A percentile compares a stretch with the other conserved stretches of the same genome.
Conservation (phyloP, 2,329 filamentous ascomycete genomes). For the Periconia sp. region DNA sequence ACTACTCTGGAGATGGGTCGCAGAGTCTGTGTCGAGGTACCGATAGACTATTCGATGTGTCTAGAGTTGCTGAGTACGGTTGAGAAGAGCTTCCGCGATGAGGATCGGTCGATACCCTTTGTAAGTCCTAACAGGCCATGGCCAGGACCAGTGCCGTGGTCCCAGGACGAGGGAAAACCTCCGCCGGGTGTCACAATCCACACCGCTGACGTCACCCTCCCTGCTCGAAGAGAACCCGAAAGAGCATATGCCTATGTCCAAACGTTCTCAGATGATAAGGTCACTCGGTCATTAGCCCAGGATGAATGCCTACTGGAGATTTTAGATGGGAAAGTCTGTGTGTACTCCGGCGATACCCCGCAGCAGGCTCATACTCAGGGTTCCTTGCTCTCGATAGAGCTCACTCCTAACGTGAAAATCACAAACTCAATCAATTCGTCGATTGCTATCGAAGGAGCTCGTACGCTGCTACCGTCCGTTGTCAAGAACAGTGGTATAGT, state of each 20-base stretch:
- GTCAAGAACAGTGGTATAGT: slow-evolving; percentile 2
- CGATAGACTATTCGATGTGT: slow-evolving; percentile 21
- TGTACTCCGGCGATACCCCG: slow-evolving; percentile 20
- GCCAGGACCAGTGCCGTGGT: slow-evolving; percentile 7
- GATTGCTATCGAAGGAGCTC: slow-evolving; percentile 7
- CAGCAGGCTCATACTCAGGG: slow-evolving; percentile 8
- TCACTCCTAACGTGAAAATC: slow-evolving; percentile 8
- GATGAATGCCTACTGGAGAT: slow-evolving; percentile 25
- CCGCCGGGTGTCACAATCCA: slow-evolving; percentile 12
- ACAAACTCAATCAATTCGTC: slow-evolving; percentile 2
- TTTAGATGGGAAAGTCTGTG: slow-evolving; percentile 17
- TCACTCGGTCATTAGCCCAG: slow-evolving; percentile 16
- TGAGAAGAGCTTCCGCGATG: slow-evolving; percentile 24
- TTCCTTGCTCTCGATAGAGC: slow-evolving; percentile 18
- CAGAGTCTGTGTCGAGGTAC: slow-evolving; percentile 25
- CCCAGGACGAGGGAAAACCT: slow-evolving; percentile 4
- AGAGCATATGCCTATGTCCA: slow-evolving; percentile 23
- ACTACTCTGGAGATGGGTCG: slow-evolving; percentile 16
- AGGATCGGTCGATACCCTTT: slow-evolving; percentile 22
- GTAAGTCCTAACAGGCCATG: slow-evolving; percentile 23
- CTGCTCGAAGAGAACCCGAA: slow-evolving; percentile 12
- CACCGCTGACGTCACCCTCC: slow-evolving; percentile 11
- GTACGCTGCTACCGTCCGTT: slow-evolving; percentile 2
- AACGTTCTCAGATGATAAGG: slow-evolving; percentile 17
- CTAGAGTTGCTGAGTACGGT: slow-evolving; percentile 25